Evolutionary conservation across 768 basidiomycete species (phyloP).

Genomic region (Chalciporus piperatus): DNA sequence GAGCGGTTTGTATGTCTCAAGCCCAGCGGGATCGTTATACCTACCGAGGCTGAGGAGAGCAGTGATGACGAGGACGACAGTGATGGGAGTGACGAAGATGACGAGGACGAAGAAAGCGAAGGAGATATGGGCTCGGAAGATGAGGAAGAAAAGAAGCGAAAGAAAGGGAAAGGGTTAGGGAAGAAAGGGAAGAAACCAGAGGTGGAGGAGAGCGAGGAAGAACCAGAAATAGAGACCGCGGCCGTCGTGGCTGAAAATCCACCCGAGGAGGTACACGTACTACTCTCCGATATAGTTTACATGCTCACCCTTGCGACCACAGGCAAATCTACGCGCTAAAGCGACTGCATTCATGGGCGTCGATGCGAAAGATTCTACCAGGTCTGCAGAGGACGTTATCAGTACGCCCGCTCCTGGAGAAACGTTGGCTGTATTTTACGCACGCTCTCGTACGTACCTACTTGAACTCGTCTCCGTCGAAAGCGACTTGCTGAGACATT

Average conservation of each 20-base stretch:
- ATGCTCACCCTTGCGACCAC: neutral
- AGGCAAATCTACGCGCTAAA: conserved; percentile 40
- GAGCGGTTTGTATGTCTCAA: conserved; percentile 76
- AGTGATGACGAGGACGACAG: conserved; percentile 63
- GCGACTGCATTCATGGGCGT: conserved; percentile 63
- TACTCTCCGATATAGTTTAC: too few relatives aligned
- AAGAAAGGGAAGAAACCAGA: conserved; percentile 16
- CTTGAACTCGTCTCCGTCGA: neutral
- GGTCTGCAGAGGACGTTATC: conserved; percentile 66
- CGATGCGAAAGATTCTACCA: conserved; percentile 47
- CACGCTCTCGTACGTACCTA: conserved; percentile 61
- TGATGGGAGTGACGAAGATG: conserved; percentile 53
- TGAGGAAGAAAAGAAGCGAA: neutral
- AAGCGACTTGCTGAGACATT: neutral
- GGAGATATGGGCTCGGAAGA: conserved; percentile 11
- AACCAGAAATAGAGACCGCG: conserved; percentile 20
- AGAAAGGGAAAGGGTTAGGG: neutral
- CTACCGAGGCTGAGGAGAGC: conserved; percentile 57
- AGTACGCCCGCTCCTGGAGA: conserved; percentile 86
- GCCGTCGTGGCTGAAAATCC: conserved; percentile 6
- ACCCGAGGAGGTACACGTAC: conserved; percentile 1
- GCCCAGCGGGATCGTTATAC: conserved; percentile 57
- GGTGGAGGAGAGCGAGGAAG: conserved; percentile 31
- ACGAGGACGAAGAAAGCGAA: conserved; percentile 29
- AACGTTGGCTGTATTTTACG: conserved; percentile 79